These are phyloP conservation scores for Aphanomyces astaci DNA, from an alignment of 352 stramenopile species.

Conservation along the genomic window DNA sequence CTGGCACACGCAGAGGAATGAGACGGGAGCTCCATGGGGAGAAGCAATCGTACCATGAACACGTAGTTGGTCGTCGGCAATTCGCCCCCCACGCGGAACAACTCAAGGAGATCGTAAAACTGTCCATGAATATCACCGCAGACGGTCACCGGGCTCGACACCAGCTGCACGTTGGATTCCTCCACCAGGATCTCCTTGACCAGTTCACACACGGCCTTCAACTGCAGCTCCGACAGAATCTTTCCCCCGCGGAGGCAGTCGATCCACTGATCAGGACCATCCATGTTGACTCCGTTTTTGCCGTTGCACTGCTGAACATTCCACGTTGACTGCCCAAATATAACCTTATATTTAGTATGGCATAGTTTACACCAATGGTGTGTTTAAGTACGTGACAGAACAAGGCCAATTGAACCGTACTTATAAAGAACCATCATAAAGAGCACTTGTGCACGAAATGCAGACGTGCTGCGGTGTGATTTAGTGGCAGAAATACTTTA, in stretches of 20 bases:
- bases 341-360: not conserved
- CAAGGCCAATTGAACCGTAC: not conserved
- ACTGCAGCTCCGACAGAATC: slow-evolving; percentile 76
- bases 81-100: slow-evolving; percentile 81
- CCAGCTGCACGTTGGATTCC: slow-evolving; percentile 86
- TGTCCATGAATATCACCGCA: slow-evolving; percentile 87
- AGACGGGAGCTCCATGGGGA: not conserved
- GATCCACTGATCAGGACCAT: slow-evolving; percentile 80
- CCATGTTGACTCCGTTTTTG: slow-evolving; percentile 45
- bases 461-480: too few relatives aligned
- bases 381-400: slow-evolving; percentile 3
- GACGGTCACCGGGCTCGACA: slow-evolving; percentile 84
- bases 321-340: not conserved
- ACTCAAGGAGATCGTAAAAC: slow-evolving; percentile 84
- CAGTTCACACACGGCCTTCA: slow-evolving; percentile 85
- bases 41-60: slow-evolving; percentile 61
- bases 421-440: too few relatives aligned
- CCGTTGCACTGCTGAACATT: slow-evolving; percentile 10
- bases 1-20: slow-evolving; percentile 24
- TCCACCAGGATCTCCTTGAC: slow-evolving; percentile 88
- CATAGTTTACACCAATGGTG: not conserved
- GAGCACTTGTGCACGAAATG: too few relatives aligned
- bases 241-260: slow-evolving; percentile 69
- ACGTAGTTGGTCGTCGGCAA: slow-evolving; percentile 85
- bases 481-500: too few relatives aligned